Evolutionary conservation across 768 basidiomycete species (phyloP).

Genomic region (Podaxis sp.): DNA sequence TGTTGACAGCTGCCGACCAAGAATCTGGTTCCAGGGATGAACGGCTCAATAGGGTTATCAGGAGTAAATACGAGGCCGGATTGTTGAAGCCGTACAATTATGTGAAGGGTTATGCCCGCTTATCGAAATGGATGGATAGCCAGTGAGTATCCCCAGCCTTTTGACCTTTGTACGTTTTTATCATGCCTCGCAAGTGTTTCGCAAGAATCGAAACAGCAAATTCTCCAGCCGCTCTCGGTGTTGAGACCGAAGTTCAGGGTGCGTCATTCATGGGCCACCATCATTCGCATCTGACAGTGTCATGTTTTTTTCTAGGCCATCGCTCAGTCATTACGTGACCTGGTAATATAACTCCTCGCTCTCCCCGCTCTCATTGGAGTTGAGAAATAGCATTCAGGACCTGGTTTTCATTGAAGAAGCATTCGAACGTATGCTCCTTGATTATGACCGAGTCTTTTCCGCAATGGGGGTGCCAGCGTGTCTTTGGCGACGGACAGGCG

Average conservation of each 20-base stretch:
- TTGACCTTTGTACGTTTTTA: neutral
- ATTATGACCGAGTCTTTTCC: slow-evolving; percentile 92
- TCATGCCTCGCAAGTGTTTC: slow-evolving; percentile 59
- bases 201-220: slow-evolving; percentile 88
- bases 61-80: slow-evolving; percentile 96
- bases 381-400: slow-evolving; percentile 49
- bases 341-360: slow-evolving; percentile 43
- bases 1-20: slow-evolving; percentile 94
- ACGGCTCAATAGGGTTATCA: slow-evolving; percentile 86
- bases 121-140: slow-evolving; percentile 93
- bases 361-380: slow-evolving; percentile 3
- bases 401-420: slow-evolving; percentile 98
- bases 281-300: slow-evolving; percentile 5
- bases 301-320: slow-evolving; percentile 50
- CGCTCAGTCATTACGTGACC: slow-evolving; percentile 80
- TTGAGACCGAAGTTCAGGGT: slow-evolving; percentile 85
- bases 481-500: slow-evolving; percentile 94
- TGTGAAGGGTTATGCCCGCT: slow-evolving; percentile 89
- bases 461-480: slow-evolving; percentile 98
- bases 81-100: slow-evolving; percentile 95
- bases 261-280: slow-evolving; percentile 23
- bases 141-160: slow-evolving; percentile 50
- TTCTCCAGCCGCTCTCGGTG: slow-evolving; percentile 84
- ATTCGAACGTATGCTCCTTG: slow-evolving; percentile 91
- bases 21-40: slow-evolving; percentile 89